Conservation (phyloP, 768 basidiomycete genomes). For the Tylopilus sp. region DNA sequence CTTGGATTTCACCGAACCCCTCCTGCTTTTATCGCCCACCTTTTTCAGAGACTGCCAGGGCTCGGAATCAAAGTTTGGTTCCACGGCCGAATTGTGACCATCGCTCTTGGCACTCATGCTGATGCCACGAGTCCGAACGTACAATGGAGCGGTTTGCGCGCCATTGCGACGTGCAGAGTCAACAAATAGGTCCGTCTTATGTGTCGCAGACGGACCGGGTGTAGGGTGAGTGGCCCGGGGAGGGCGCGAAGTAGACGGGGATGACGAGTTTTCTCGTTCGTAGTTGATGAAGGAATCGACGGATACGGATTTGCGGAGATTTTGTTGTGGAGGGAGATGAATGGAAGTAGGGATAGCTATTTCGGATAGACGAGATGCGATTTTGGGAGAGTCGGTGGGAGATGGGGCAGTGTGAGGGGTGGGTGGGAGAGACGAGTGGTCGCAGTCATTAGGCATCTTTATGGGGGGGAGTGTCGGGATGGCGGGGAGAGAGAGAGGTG, state of each 20-base stretch:
- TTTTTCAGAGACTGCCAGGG: slow-evolving; percentile 44
- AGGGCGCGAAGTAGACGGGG: slow-evolving; percentile 32
- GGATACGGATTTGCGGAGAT: slow-evolving; percentile 70
- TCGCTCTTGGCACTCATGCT: slow-evolving; percentile 52
- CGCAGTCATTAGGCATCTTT: slow-evolving; percentile 35
- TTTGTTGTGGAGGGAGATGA: slow-evolving; percentile 25
- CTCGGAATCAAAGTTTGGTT: slow-evolving; percentile 52
- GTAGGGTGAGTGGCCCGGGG: slow-evolving; percentile 37
- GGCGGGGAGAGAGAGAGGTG: slow-evolving; percentile 28
- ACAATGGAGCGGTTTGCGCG: slow-evolving; percentile 28
- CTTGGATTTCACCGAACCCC: slow-evolving; percentile 45
- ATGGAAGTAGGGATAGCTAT: slow-evolving; percentile 13
- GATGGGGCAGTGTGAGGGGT: slow-evolving; percentile 39
- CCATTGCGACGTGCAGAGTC: slow-evolving; percentile 26
- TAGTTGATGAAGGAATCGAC: slow-evolving; percentile 69
- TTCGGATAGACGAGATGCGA: slow-evolving; percentile 7
- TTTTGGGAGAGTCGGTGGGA: slow-evolving; percentile 34
- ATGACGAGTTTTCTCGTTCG: slow-evolving; percentile 35
- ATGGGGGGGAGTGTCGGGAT: slow-evolving; percentile 46
- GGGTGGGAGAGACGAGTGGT: slow-evolving; percentile 32
- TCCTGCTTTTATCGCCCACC: slow-evolving; percentile 42
- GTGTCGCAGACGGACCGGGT: slow-evolving; percentile 33
- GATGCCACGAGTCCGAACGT: slow-evolving; percentile 50
- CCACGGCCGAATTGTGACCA: slow-evolving; percentile 35
- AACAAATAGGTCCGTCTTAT: slow-evolving; percentile 26